A percentile compares a stretch with the other conserved stretches of the same genome.
Evolutionary conservation across 2,329 filamentous ascomycete genomes (phyloP).

Genomic region (Fusarium graminum): DNA sequence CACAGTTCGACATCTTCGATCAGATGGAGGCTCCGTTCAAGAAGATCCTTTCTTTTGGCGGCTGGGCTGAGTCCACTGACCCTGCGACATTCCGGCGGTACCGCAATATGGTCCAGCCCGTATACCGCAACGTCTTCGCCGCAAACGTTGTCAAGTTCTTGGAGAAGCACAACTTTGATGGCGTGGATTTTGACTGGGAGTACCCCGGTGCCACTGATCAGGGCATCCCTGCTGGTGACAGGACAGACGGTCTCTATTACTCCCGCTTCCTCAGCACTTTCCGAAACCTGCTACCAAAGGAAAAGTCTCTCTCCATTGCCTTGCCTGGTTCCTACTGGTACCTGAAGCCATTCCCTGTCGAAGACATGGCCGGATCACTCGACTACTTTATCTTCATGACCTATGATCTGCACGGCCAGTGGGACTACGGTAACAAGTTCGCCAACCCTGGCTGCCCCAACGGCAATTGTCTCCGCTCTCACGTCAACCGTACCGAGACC

Average conservation of each 20-base stretch:
- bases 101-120: constrained; percentile 32
- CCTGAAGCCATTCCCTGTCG: constrained; percentile 50
- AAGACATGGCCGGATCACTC: constrained; percentile 42
- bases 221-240: constrained; percentile 47
- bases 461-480: constrained; percentile 54
- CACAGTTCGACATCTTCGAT: constrained; percentile 16
- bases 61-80: constrained; percentile 46
- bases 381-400: constrained; percentile 56
- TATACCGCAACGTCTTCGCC: constrained; percentile 53
- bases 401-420: constrained; percentile 54
- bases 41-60: constrained; percentile 49
- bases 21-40: constrained; percentile 21
- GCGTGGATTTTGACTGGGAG: constrained; percentile 60
- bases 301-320: constrained; percentile 51
- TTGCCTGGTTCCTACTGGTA: constrained; percentile 55
- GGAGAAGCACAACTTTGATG: constrained; percentile 55
- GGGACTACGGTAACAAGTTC: constrained; percentile 51
- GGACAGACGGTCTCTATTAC: constrained; percentile 33
- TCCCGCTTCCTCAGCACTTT: constrained; percentile 25
- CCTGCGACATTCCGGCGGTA: constrained; percentile 33
- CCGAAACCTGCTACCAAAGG: constrained; percentile 8
- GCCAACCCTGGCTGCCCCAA: constrained; percentile 43
- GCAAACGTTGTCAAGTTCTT: constrained; percentile 54
- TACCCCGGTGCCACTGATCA: constrained; percentile 52
- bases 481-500: constrained; percentile 56